phyloP scores from a whole-genome alignment of 2,329 filamentous ascomycete species.

The Acrocalymma vagum region DNA sequence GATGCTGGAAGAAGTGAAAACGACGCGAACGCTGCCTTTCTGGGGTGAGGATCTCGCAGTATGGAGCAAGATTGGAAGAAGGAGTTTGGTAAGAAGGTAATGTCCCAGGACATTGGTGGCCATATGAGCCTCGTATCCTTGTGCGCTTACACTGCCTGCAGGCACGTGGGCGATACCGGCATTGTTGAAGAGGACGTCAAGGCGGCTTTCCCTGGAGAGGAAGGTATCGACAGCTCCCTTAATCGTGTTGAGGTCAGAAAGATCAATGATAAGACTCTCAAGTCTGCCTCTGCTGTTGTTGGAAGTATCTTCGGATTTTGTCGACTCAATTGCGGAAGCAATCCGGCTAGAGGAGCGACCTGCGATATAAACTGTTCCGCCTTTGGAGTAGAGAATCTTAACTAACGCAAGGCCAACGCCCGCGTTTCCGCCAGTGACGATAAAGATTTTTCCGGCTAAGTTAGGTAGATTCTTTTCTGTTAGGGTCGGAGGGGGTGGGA shows the following conservation, averaged over 20 bases:
- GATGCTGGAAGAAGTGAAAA: conserved; percentile 13
- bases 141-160: conserved; percentile 13
- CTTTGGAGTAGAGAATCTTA: conserved; percentile 60
- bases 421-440: conserved; percentile 59
- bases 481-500: conserved; percentile 47
- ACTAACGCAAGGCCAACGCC: conserved; percentile 61
- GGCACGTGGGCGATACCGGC: conserved; percentile 38
- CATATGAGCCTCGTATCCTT: conserved; percentile 45
- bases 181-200: conserved; percentile 50
- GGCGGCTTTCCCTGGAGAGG: conserved; percentile 48
- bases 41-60: conserved; percentile 27
- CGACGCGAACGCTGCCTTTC: conserved; percentile 33
- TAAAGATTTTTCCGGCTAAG: conserved; percentile 50
- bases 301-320: conserved; percentile 42
- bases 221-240: conserved; percentile 2
- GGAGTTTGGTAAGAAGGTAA: conserved; percentile 43
- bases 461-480: conserved; percentile 53
- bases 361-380: conserved; percentile 63
- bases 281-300: conserved; percentile 36
- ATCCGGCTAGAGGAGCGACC: conserved; percentile 57
- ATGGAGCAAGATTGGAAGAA: conserved; percentile 36
- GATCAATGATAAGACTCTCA: conserved; percentile 42
- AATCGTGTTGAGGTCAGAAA: conserved; percentile 42
- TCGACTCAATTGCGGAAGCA: conserved; percentile 53
- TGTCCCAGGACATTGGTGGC: conserved; percentile 47